Evolutionary conservation across 228 moss, liverwort and hornwort species (phyloP), one percentile per base, ranked within the genome.

Genomic region (Sphagnum fallax): DNA sequence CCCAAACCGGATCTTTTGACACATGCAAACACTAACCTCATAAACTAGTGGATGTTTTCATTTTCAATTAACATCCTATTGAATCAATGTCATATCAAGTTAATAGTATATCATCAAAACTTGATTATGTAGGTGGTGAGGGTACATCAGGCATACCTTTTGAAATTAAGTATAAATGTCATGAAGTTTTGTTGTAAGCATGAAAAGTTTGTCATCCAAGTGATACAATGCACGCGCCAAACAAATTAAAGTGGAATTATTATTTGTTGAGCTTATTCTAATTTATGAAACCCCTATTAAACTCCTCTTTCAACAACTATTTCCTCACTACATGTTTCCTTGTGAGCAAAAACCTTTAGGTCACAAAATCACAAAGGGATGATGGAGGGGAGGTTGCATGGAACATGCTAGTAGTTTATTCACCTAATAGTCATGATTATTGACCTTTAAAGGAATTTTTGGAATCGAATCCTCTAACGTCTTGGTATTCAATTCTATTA

Each of bases 271-370:
- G 67, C 76, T 64, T 53, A 75, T 48, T 53, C 71, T 69, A 81
- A 53, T 50, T 83, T 80, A 47, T 82, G 81, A 65, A 98, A 87
- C 59, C 78, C 74, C 52, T 63, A 79, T 78, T 79, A 70, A 51
- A 98, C 71, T 32, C 78, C 81, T 60, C 70, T 68, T 77, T 98
- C 98, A 65, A 98, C 94, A 49, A 73, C 70, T 63, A 84, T 90
- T 77, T 98, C 98, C 81, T 98, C 98, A 75, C 89, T 94, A 62
- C 91, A 92, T 15, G 94, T 98, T 78, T 98, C 94, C 71, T 86
- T 94, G 50, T 98, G 98, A 4, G 86, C 94, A 84, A 84, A 98
- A 5, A 98, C 92, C 98, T 98, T 78, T 50, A 14, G 14, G 57
- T 32, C 32, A 32, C 32, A 32, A 32, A 32, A 32, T 32, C 32